These are phyloP conservation scores for Phialophora verrucosa DNA, from an alignment of 2,329 filamentous ascomycete species.

Conservation along the genomic window DNA sequence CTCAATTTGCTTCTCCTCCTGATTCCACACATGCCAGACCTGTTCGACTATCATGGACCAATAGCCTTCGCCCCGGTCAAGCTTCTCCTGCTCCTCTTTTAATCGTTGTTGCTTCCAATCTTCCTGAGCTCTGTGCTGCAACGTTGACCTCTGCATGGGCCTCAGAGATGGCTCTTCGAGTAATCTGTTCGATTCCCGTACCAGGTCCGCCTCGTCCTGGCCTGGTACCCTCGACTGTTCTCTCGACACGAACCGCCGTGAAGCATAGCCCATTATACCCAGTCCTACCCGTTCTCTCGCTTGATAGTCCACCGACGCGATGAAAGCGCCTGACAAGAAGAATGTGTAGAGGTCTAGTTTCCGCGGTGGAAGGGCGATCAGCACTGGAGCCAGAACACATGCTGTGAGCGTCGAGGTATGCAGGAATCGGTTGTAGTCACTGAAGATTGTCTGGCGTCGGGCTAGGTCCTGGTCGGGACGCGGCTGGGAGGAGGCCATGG, in stretches of 20 bases:
- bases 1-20: conserved; percentile 35
- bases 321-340: conserved; percentile 56
- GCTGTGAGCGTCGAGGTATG: conserved; percentile 56
- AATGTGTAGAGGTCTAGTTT: conserved; percentile 68
- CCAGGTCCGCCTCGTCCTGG: conserved; percentile 25
- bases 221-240: conserved; percentile 2
- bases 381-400: conserved; percentile 59
- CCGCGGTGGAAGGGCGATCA: conserved; percentile 64
- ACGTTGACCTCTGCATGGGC: conserved; percentile 8
- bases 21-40: conserved; percentile 49
- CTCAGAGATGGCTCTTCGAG: conserved; percentile 37
- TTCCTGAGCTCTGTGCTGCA: conserved; percentile 39
- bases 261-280: conserved; percentile 45
- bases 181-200: conserved; percentile 33
- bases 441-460: conserved; percentile 22
- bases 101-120: conserved; percentile 49
- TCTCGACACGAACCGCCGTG: conserved; percentile 11
- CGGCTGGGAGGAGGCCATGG: conserved; percentile 14
- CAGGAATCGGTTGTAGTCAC: conserved; percentile 34
- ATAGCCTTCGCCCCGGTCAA: conserved; percentile 49
- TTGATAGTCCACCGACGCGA: conserved; percentile 58
- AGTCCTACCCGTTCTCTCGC: conserved; percentile 49
- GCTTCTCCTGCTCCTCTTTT: conserved; percentile 49
- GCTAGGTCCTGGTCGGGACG: neutral
- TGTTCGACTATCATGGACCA: conserved; percentile 54